A percentile compares a stretch with the other conserved stretches of the same genome.
Conservation (phyloP, 345 rosid genomes). For the Punica granatum region DNA sequence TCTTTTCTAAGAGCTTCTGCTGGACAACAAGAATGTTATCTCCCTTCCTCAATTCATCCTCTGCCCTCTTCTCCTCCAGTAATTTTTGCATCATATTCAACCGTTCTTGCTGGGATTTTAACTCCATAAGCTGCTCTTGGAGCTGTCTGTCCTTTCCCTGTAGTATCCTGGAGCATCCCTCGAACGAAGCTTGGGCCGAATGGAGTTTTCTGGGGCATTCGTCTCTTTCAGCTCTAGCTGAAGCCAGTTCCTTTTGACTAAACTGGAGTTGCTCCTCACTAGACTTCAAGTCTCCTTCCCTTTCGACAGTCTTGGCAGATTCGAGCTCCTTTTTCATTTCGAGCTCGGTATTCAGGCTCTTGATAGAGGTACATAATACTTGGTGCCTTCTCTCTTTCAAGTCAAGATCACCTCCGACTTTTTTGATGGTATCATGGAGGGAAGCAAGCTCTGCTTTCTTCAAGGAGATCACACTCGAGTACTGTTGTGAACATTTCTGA, state of each 20-base stretch:
- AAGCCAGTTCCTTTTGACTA: background rate
- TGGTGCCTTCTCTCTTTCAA: background rate
- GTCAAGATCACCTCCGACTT: background rate
- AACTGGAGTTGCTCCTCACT: background rate
- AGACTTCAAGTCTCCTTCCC: background rate
- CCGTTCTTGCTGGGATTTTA: background rate
- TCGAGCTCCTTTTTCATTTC: background rate
- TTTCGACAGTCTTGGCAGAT: background rate
- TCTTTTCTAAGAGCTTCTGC: slow-evolving; percentile 9
- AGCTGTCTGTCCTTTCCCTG: background rate
- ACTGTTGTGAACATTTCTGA: background rate
- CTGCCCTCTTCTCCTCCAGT: too few relatives aligned
- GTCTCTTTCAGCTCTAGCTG: background rate
- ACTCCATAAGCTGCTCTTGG: background rate
- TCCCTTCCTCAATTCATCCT: background rate
- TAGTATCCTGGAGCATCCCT: background rate
- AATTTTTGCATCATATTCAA: slow-evolving; percentile 2
- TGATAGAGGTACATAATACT: background rate
- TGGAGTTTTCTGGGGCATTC: background rate
- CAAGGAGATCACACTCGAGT: background rate
- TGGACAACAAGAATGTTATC: background rate
- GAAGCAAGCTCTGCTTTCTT: background rate
- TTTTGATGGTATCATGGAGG: background rate
- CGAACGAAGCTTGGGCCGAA: background rate
- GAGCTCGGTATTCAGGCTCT: background rate